Conservation (phyloP, 441 rosid species). For the Syzygium malaccense region DNA sequence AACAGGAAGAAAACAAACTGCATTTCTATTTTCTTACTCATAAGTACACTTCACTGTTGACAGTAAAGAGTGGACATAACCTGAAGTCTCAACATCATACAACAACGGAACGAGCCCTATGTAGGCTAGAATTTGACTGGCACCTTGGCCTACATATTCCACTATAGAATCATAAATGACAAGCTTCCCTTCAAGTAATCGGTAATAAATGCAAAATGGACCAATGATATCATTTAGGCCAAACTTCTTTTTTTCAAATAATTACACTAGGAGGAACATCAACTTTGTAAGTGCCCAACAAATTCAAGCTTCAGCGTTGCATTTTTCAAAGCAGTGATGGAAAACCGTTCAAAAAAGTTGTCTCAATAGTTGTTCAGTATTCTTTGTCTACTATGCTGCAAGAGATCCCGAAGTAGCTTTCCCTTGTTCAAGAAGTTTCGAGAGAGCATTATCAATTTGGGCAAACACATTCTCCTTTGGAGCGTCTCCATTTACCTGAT, state of each 20-base stretch:
- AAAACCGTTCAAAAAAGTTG: neutral
- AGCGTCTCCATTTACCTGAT: constrained; percentile 60
- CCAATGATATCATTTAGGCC: neutral
- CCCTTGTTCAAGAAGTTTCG: constrained; percentile 38
- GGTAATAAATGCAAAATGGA: neutral
- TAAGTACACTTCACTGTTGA: neutral
- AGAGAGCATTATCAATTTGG: constrained; percentile 42
- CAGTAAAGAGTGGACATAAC: neutral
- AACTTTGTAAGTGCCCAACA: neutral
- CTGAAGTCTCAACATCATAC: neutral
- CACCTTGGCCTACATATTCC: neutral
- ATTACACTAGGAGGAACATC: neutral
- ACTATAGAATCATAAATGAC: neutral
- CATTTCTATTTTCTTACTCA: neutral
- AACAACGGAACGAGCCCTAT: neutral
- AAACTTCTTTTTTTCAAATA: neutral
- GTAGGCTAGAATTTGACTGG: neutral
- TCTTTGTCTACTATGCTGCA: constrained; percentile 21
- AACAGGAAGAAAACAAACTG: neutral
- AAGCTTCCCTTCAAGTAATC: neutral
- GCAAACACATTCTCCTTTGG: constrained; percentile 58
- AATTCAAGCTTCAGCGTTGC: neutral
- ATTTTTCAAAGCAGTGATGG: neutral
- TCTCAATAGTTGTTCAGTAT: neutral
- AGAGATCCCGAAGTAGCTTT: constrained; percentile 32